These are phyloP conservation scores for Medakamo hakoo DNA, from an alignment of 139 green algal species.

Conservation along the genomic window DNA sequence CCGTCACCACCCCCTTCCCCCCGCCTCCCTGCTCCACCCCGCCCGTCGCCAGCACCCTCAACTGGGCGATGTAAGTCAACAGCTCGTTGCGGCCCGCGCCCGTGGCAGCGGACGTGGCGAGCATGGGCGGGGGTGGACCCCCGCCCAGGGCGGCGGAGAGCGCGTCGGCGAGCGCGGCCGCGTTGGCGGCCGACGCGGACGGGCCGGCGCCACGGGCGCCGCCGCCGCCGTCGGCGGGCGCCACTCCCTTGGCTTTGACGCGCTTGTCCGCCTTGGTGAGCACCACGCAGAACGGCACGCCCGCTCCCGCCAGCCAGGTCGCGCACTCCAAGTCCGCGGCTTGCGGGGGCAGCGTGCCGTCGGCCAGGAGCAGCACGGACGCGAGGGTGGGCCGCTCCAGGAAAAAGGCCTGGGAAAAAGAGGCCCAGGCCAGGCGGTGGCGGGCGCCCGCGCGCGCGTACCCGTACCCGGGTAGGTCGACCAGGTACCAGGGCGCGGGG, in stretches of 20 bases:
- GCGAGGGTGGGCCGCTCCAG: constrained; percentile 50
- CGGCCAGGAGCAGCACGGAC: constrained; percentile 84
- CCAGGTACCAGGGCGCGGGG: constrained; percentile 96
- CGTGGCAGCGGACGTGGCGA: constrained; percentile 26
- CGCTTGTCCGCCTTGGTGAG: constrained; percentile 70
- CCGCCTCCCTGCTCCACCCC: neutral
- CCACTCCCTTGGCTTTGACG: too few relatives aligned
- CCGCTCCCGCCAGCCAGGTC: constrained; percentile 48
- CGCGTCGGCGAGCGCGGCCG: constrained; percentile 25
- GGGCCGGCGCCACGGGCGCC: too few relatives aligned
- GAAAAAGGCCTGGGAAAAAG: constrained; percentile 84
- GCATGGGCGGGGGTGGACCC: constrained; percentile 29
- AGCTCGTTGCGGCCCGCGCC: constrained; percentile 34
- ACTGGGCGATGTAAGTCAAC: constrained; percentile 33
- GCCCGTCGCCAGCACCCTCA: constrained; percentile 18
- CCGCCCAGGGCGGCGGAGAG: constrained; percentile 22
- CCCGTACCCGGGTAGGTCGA: constrained; percentile 89
- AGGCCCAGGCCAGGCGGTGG: constrained; percentile 50
- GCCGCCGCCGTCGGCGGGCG: too few relatives aligned
- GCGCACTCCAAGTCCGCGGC: constrained; percentile 61
- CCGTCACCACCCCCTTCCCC: neutral
- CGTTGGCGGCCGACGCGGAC: constrained; percentile 22
- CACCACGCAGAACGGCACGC: constrained; percentile 67
- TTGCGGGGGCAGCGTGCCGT: constrained; percentile 67
- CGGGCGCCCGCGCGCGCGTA: constrained; percentile 42